Percentiles rank a stretch among this genome's conserved stretches.
Evolutionary conservation across 2,329 filamentous ascomycete genomes (phyloP).

Genomic region (Parasarocladium wereldwijsianum): DNA sequence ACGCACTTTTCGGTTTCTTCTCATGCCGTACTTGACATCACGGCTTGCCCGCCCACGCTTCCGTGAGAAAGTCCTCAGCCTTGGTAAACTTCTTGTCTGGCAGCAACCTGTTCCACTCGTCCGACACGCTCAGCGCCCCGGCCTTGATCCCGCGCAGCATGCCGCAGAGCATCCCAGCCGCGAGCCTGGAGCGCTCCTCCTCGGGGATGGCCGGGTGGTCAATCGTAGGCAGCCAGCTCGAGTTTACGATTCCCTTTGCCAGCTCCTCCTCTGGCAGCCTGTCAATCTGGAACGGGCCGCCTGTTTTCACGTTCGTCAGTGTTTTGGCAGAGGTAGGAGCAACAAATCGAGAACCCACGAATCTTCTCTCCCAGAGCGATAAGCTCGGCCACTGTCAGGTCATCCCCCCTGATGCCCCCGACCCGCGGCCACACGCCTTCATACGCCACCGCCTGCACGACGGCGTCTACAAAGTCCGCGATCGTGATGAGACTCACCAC

Average conservation of each 20-base stretch:
- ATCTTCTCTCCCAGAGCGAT: slow-evolving; percentile 24
- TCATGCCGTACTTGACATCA: no score
- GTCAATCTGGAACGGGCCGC: slow-evolving; percentile 9
- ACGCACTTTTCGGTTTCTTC: no score
- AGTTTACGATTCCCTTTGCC: slow-evolving; percentile 9
- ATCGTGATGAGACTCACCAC: slow-evolving; percentile 28
- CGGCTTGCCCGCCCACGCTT: slow-evolving; percentile 1
- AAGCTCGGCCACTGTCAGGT: slow-evolving; percentile 19
- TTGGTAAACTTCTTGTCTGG: slow-evolving; percentile 27
- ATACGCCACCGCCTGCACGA: slow-evolving; percentile 26
- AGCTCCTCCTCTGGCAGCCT: slow-evolving; percentile 9
- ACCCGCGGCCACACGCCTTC: slow-evolving; percentile 25
- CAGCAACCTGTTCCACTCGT: slow-evolving; percentile 28
- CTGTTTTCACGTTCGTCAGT: slow-evolving; percentile 6
- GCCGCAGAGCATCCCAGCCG: background rate
- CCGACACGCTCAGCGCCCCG: slow-evolving; percentile 22
- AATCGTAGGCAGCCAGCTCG: slow-evolving; percentile 10
- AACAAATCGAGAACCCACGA: slow-evolving; percentile 11
- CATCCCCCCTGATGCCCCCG: slow-evolving; percentile 25
- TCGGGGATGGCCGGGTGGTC: slow-evolving; percentile 8
- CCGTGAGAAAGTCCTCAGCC: slow-evolving; percentile 23
- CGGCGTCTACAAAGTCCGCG: slow-evolving; percentile 24
- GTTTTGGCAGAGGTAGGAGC: background rate
- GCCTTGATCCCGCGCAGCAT: background rate
- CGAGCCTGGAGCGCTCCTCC: slow-evolving; percentile 1